Percentiles rank a stretch among this genome's conserved stretches.
These are phyloP conservation scores for Clarkia xantiana DNA, from an alignment of 345 rosid species.

Conservation along the genomic window DNA sequence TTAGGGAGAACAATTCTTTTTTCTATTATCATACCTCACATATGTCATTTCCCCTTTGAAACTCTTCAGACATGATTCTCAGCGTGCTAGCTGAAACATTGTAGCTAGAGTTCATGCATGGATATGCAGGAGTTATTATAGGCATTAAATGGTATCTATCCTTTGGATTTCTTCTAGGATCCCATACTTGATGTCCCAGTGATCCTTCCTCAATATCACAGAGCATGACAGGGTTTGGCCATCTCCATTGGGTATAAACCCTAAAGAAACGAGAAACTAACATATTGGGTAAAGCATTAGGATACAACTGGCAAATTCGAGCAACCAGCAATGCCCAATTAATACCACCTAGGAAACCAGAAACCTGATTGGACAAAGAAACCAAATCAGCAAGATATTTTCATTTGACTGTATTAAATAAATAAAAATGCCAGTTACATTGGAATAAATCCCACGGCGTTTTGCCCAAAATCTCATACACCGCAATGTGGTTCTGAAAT, in stretches of 20 bases:
- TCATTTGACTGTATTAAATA: neutral
- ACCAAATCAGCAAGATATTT: constrained; percentile 5
- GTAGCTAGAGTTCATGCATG: constrained; percentile 95
- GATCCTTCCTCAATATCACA: constrained; percentile 78
- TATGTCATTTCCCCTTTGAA: constrained; percentile 79
- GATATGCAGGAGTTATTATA: constrained; percentile 96
- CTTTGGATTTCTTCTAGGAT: constrained; percentile 80
- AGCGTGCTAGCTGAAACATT: constrained; percentile 84
- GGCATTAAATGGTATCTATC: constrained; percentile 91
- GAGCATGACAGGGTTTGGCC: constrained; percentile 97
- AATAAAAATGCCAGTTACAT: constrained; percentile 34
- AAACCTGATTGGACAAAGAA: constrained; percentile 36
- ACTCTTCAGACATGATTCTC: constrained; percentile 83
- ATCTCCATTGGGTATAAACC: constrained; percentile 90
- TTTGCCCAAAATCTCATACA: constrained; percentile 97
- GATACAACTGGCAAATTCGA: constrained; percentile 94
- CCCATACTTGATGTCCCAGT: constrained; percentile 93
- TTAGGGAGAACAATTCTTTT: no score
- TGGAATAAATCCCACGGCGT: constrained; percentile 94
- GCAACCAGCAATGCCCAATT: constrained; percentile 99
- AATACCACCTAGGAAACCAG: constrained; percentile 98
- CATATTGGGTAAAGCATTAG: constrained; percentile 93
- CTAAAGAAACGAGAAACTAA: constrained; percentile 84
- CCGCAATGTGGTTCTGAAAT: constrained; percentile 81
- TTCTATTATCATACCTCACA: constrained; percentile 52